A percentile compares a stretch with the other conserved stretches of the same genome.
Evolutionary conservation across 768 basidiomycete genomes (phyloP).

Genomic region (Russula earlei): DNA sequence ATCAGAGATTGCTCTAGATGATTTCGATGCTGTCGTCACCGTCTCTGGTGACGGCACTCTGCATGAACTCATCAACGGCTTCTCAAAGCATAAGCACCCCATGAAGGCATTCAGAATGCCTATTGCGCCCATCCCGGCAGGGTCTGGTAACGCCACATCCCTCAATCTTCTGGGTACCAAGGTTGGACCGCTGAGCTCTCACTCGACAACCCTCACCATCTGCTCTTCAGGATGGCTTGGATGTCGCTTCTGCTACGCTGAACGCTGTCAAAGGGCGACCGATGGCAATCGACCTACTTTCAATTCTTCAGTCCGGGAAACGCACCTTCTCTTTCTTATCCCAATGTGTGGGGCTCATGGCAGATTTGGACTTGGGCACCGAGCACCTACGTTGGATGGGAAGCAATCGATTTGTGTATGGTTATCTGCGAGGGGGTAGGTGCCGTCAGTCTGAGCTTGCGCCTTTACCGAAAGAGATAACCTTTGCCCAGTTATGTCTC

Average conservation of each 20-base stretch:
- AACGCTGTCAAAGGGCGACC: conserved; percentile 74
- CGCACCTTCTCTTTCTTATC: conserved; percentile 72
- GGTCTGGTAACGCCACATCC: conserved; percentile 70
- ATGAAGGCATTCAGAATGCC: conserved; percentile 56
- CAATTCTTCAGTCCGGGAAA: conserved; percentile 58
- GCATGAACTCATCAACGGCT: conserved; percentile 79
- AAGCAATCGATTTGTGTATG: conserved; percentile 64
- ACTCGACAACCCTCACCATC: background rate
- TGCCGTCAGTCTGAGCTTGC: background rate
- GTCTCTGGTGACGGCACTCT: conserved; percentile 81
- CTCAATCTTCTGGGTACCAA: conserved; percentile 65
- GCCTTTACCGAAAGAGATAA: background rate
- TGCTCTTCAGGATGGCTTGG: conserved; percentile 47
- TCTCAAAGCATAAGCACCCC: conserved; percentile 55
- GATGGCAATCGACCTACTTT: conserved; percentile 71
- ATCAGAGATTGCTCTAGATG: conserved; percentile 41
- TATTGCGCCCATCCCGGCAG: conserved; percentile 70
- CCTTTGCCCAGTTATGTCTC: conserved; percentile 39
- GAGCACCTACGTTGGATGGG: conserved; percentile 86
- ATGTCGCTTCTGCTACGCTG: conserved; percentile 61
- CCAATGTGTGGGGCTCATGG: conserved; percentile 75
- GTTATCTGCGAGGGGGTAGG: conserved; percentile 62
- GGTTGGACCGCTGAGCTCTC: conserved; percentile 29
- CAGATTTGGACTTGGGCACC: conserved; percentile 76
- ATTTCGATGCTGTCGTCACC: conserved; percentile 60